Evolutionary conservation across 495 filamentous ascomycete species (phyloP).

Genomic region (Cetradonia linearis): DNA sequence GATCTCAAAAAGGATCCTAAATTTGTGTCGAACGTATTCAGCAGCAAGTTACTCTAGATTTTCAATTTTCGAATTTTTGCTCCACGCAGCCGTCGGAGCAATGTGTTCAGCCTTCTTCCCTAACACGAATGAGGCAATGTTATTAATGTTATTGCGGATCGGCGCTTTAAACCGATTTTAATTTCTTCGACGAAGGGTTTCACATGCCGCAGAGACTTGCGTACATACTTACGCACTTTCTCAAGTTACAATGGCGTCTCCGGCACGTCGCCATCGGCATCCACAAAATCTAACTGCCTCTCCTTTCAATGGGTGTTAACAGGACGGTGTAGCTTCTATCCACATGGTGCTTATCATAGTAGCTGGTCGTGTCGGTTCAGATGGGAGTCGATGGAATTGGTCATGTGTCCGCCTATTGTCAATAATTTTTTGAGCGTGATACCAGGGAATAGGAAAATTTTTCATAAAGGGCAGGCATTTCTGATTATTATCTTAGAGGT

Average conservation of each 20-base stretch:
- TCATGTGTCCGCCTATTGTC: slow-evolving; percentile 1
- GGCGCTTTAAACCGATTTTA: not conserved
- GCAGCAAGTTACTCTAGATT: not conserved
- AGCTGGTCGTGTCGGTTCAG: not conserved
- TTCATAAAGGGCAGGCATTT: slow-evolving; percentile 7
- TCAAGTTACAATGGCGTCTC: not conserved
- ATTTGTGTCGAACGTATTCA: not conserved
- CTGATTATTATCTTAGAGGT: not conserved
- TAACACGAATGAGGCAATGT: slow-evolving; percentile 6
- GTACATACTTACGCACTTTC: not conserved
- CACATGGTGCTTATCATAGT: not conserved
- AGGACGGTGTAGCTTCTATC: not conserved
- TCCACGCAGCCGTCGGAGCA: not conserved
- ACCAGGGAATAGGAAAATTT: slow-evolving; percentile 4
- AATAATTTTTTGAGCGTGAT: slow-evolving; percentile 1
- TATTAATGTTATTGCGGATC: slow-evolving; percentile 6
- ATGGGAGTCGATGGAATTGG: not conserved
- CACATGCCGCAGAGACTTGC: not conserved
- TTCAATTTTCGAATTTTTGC: not conserved
- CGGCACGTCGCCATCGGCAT: not conserved
- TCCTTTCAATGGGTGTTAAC: not conserved
- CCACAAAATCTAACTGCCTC: not conserved
- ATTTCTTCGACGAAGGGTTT: not conserved
- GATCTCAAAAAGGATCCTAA: slow-evolving; percentile 51
- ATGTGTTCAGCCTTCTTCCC: not conserved